A percentile compares a stretch with the other conserved stretches of the same genome.
Evolutionary conservation across 176 grass and related monocot genomes (phyloP).

Genomic region (Zea luxurians): DNA sequence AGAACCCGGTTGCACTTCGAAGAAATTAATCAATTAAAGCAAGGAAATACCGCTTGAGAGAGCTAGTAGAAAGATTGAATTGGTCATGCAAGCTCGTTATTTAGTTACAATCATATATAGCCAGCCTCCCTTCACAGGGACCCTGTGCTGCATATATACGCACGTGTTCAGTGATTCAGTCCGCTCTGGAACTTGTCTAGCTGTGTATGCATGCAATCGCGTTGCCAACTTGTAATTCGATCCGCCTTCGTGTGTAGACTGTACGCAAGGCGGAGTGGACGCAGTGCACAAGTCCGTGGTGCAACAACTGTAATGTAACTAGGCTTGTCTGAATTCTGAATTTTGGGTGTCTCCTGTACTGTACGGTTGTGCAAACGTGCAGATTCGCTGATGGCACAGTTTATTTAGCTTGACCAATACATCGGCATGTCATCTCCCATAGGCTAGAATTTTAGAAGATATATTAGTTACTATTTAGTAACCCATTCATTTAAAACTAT

Average conservation of each 20-base stretch:
- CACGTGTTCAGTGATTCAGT: neutral
- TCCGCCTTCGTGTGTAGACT: neutral
- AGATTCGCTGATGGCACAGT: neutral
- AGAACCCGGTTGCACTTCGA: neutral
- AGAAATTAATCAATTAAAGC: neutral
- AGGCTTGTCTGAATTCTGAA: neutral
- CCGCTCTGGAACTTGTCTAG: neutral
- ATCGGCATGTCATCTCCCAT: no score
- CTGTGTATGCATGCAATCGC: neutral
- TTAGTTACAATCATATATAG: neutral
- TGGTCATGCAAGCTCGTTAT: neutral
- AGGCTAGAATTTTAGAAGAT: no score
- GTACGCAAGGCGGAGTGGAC: neutral
- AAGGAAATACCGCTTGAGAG: neutral
- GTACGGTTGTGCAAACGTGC: neutral
- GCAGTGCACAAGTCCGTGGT: neutral
- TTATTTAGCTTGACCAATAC: neutral
- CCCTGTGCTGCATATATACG: neutral
- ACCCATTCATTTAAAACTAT: no score
- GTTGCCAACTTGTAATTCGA: neutral
- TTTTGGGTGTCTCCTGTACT: neutral
- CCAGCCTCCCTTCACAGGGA: neutral
- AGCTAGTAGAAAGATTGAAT: neutral
- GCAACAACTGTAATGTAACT: neutral
- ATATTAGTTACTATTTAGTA: no score